A percentile compares a stretch with the other conserved stretches of the same genome.
These are phyloP conservation scores for Oryza officinalis DNA, from an alignment of 176 grass and related monocot species.

Conservation along the genomic window DNA sequence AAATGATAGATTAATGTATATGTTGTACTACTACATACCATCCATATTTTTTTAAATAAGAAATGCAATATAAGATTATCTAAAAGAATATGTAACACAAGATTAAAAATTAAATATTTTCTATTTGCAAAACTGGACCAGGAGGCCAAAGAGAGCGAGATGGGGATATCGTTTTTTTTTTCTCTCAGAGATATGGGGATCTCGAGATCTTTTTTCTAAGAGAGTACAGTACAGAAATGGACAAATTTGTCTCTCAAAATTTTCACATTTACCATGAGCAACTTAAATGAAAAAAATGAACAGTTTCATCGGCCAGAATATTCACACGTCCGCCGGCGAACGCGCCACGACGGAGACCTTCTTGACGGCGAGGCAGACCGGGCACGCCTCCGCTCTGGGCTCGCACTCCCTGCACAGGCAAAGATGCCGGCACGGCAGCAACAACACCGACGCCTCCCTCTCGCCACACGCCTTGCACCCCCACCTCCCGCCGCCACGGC, in stretches of 20 bases:
- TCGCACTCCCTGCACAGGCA: constrained; percentile 65
- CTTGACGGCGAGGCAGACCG: constrained; percentile 47
- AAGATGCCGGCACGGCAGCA: constrained; percentile 71
- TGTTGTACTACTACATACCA: too few species aligned
- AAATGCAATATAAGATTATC: too few species aligned
- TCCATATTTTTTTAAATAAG: too few species aligned
- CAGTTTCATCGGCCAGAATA: neutral
- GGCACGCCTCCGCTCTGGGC: constrained; percentile 22
- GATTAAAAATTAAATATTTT: too few species aligned
- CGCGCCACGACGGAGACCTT: constrained; percentile 38
- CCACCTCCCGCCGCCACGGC: neutral
- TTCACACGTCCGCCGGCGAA: neutral
- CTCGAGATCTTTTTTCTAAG: neutral
- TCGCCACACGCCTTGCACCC: constrained; percentile 51
- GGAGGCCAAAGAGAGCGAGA: too few species aligned
- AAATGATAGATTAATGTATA: too few species aligned
- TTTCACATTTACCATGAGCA: neutral
- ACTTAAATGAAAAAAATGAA: neutral
- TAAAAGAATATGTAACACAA: too few species aligned
- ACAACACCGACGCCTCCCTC: constrained; percentile 43
- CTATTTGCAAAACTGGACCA: too few species aligned
- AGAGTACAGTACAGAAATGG: neutral
- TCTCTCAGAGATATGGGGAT: too few species aligned
- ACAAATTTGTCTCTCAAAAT: neutral
- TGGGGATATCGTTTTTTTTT: too few species aligned